These are phyloP conservation scores for Plasmodium inui DNA, from an alignment of 169 alveolate species.

Conservation along the genomic window DNA sequence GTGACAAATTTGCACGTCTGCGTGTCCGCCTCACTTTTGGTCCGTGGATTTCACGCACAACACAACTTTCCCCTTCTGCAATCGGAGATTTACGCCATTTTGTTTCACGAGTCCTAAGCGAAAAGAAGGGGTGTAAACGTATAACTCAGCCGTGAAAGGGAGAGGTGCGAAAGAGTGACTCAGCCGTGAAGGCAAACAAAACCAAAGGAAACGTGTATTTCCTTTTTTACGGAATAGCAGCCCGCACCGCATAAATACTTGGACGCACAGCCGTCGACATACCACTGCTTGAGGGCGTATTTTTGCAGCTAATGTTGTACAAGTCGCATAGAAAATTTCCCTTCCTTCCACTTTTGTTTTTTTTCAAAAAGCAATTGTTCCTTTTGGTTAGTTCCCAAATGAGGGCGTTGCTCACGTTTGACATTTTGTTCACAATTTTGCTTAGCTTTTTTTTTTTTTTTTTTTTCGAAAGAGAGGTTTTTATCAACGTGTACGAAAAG, in stretches of 20 bases:
- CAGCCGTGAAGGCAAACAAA: not conserved
- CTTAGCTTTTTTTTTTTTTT: not conserved
- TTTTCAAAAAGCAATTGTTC: slow-evolving; percentile 56
- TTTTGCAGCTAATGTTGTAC: slow-evolving; percentile 32
- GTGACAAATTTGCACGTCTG: not conserved
- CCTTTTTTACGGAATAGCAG: too few species aligned
- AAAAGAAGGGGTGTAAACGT: not conserved
- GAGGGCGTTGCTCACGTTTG: slow-evolving; percentile 51
- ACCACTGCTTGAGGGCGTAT: slow-evolving; percentile 55
- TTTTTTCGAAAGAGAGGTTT: not conserved
- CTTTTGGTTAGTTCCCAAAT: slow-evolving; percentile 61
- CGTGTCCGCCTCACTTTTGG: not conserved
- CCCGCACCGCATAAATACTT: not conserved
- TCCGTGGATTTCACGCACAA: slow-evolving; percentile 29
- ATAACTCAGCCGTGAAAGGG: not conserved
- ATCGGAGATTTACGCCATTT: slow-evolving; percentile 28
- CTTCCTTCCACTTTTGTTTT: slow-evolving; percentile 35
- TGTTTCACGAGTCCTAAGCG: slow-evolving; percentile 25
- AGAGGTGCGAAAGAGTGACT: too few species aligned
- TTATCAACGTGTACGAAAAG: not conserved
- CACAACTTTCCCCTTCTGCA: slow-evolving; percentile 28
- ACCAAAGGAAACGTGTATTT: not conserved
- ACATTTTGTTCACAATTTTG: slow-evolving; percentile 26
- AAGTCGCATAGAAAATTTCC: slow-evolving; percentile 48
- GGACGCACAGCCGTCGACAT: not conserved